Percentiles rank a stretch among this genome's conserved stretches.
These are phyloP conservation scores for Furcasterigmium furcatum DNA, from an alignment of 2,329 filamentous ascomycete species.

Conservation along the genomic window DNA sequence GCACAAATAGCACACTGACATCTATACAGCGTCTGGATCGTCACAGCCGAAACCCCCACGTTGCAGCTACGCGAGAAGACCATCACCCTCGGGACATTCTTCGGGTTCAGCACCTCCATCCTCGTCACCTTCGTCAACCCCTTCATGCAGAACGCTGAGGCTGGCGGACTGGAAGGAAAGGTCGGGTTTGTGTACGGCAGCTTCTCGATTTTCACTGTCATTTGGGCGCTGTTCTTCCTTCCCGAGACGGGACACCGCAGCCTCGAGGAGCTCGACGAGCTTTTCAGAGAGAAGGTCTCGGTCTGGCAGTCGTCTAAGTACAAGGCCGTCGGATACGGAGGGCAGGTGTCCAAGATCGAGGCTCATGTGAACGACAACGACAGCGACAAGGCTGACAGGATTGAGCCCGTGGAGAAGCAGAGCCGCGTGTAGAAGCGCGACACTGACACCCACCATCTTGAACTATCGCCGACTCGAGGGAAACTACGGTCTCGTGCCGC, in stretches of 20 bases:
- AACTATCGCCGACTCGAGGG: no score
- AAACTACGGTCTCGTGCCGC: no score
- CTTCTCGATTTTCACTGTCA: conserved; percentile 10
- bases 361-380: no score
- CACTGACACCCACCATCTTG: no score
- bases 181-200: conserved; percentile 17
- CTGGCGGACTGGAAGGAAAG: conserved; percentile 8
- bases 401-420: no score
- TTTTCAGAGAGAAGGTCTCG: conserved; percentile 12
- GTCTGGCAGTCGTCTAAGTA: neutral
- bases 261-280: conserved; percentile 17
- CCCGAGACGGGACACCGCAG: conserved; percentile 17
- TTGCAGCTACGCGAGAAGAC: conserved; percentile 9
- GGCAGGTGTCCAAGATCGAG: no score
- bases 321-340: no score
- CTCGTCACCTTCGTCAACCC: conserved; percentile 10
- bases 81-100: conserved; percentile 7
- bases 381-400: no score
- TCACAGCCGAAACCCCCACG: conserved; percentile 5
- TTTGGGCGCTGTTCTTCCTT: conserved; percentile 10
- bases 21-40: no score
- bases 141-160: conserved; percentile 7
- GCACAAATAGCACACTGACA: no score
- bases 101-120: conserved; percentile 6
- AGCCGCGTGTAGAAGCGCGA: no score